Evolutionary conservation across 768 basidiomycete species (phyloP).

Genomic region (Chiua virens): DNA sequence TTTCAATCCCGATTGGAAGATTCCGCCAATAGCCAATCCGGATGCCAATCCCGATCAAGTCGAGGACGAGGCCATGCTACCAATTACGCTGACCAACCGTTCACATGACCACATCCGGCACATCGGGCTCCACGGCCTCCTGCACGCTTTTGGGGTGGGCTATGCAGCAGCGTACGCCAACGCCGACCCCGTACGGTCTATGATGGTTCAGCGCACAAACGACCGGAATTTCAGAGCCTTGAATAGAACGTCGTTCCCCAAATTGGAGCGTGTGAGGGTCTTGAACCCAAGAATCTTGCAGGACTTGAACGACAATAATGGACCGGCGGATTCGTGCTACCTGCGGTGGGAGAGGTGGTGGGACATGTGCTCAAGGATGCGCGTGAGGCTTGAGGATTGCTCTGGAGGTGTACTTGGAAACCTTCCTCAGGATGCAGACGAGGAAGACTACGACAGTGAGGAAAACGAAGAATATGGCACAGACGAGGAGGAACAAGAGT

Average conservation of each 20-base stretch:
- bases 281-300: slow-evolving; percentile 54
- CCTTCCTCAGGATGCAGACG: slow-evolving; percentile 32
- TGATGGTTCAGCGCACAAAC: slow-evolving; percentile 54
- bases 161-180: slow-evolving; percentile 43
- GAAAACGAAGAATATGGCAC: slow-evolving; percentile 33
- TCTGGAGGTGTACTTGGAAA: slow-evolving; percentile 63
- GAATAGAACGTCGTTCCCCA: slow-evolving; percentile 57
- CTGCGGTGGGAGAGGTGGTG: slow-evolving; percentile 74
- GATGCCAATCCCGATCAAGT: slow-evolving; percentile 15
- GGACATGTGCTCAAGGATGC: slow-evolving; percentile 46
- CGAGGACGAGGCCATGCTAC: slow-evolving; percentile 33
- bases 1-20: slow-evolving; percentile 77
- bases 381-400: slow-evolving; percentile 71
- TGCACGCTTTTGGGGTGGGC: slow-evolving; percentile 69
- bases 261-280: slow-evolving; percentile 56
- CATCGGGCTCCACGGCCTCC: slow-evolving; percentile 69
- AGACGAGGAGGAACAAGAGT: slow-evolving; percentile 33
- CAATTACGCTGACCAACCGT: slow-evolving; percentile 41
- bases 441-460: slow-evolving; percentile 34
- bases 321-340: slow-evolving; percentile 43
- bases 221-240: slow-evolving; percentile 61
- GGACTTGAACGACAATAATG: slow-evolving; percentile 54
- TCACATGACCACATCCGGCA: slow-evolving; percentile 59
- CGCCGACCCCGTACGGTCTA: slow-evolving; percentile 43
- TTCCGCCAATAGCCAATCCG: slow-evolving; percentile 27